These are phyloP conservation scores for Ogataea glucozyma DNA, from an alignment of 805 yeast genomes.

Conservation along the genomic window DNA sequence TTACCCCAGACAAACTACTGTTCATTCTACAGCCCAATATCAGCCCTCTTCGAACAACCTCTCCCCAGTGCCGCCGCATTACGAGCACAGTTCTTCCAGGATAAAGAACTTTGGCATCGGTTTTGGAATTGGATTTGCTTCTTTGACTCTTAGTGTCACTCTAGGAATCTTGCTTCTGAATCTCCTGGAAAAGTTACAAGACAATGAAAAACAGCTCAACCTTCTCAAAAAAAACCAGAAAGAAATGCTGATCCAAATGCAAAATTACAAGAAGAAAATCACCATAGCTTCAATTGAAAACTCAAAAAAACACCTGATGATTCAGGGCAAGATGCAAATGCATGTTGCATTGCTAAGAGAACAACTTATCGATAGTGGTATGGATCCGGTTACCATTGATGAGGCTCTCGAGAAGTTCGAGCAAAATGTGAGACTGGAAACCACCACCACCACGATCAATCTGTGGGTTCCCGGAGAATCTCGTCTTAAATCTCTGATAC, in stretches of 20 bases:
- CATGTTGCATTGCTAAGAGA: conserved; percentile 67
- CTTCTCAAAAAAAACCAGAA: conserved; percentile 30
- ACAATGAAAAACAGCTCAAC: conserved; percentile 26
- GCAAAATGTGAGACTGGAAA: conserved; percentile 55
- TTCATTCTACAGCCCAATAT: not conserved
- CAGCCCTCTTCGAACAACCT: not conserved
- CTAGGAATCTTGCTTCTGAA: conserved; percentile 15
- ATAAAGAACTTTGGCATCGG: conserved; percentile 18
- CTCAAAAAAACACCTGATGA: conserved; percentile 46
- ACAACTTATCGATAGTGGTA: conserved; percentile 57
- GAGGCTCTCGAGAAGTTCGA: conserved; percentile 57
- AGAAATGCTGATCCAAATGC: conserved; percentile 49
- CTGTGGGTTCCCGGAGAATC: conserved; percentile 62
- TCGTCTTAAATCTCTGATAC: conserved; percentile 50
- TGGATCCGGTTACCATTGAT: conserved; percentile 58
- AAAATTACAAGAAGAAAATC: conserved; percentile 50
- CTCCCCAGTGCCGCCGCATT: not conserved
- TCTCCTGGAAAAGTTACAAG: conserved; percentile 26
- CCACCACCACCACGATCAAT: conserved; percentile 55
- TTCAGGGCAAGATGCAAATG: conserved; percentile 60
- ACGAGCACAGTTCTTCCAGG: conserved; percentile 7
- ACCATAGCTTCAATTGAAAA: conserved; percentile 55
- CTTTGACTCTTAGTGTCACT: conserved; percentile 16
- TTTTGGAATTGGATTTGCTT: conserved; percentile 20
- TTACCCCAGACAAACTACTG: not conserved